Conservation (phyloP, 495 filamentous ascomycete genomes). For the Friedmanniomyces endolithicus region DNA sequence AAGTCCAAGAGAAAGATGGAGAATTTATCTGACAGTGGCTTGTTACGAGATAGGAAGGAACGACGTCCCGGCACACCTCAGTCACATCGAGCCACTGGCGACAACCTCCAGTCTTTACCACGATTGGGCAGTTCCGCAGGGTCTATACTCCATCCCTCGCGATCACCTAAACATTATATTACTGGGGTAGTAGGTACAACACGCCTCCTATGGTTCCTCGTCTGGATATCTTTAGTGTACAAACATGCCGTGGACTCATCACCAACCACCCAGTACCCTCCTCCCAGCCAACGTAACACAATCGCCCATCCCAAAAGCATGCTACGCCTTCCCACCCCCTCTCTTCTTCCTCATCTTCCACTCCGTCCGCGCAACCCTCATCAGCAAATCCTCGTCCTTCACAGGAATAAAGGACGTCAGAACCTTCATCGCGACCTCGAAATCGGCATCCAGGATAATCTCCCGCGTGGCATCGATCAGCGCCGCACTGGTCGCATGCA, state of each 20-base stretch:
- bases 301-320: background rate
- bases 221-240: background rate
- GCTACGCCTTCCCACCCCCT: constrained; percentile 4
- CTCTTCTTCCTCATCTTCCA: constrained; percentile 57
- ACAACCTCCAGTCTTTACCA: too few relatives aligned
- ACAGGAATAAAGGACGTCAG: constrained; percentile 93
- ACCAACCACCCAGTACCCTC: background rate
- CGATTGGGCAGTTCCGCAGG: too few relatives aligned
- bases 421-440: constrained; percentile 96
- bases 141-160: background rate
- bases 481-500: constrained; percentile 83
- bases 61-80: too few relatives aligned
- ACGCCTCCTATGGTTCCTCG: too few relatives aligned
- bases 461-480: constrained; percentile 87
- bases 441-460: constrained; percentile 84
- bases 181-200: background rate
- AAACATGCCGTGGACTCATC: background rate
- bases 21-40: too few relatives aligned
- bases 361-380: constrained; percentile 86
- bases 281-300: background rate
- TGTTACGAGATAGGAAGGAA: too few relatives aligned
- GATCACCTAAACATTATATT: constrained; percentile 1
- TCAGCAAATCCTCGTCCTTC: constrained; percentile 85
- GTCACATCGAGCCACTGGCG: too few relatives aligned
- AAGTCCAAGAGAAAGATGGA: too few relatives aligned